Percentiles rank a stretch among this genome's conserved stretches.
These are phyloP conservation scores for Saccharum officinarum DNA, from an alignment of 176 grass and related monocot species.

Conservation along the genomic window DNA sequence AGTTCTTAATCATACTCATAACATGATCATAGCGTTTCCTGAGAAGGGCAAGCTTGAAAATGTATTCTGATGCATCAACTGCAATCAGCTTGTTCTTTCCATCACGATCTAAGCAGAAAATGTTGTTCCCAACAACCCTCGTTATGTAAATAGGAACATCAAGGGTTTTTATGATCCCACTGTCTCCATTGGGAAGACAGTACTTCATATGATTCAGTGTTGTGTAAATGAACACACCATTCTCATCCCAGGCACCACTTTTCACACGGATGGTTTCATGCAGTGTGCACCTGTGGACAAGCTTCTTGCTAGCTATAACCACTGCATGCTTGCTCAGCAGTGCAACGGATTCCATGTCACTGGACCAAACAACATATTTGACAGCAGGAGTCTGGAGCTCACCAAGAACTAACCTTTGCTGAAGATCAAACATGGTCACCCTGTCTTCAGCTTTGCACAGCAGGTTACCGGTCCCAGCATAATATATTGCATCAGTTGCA, in stretches of 20 bases:
- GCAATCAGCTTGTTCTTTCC: constrained; percentile 81
- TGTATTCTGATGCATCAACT: constrained; percentile 96
- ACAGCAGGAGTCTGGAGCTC: constrained; percentile 86
- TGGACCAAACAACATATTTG: constrained; percentile 92
- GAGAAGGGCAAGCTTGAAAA: constrained; percentile 92
- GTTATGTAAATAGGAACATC: constrained; percentile 97
- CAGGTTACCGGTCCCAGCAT: constrained; percentile 91
- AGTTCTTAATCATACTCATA: constrained; percentile 96
- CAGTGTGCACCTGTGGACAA: constrained; percentile 84
- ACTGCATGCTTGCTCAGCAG: constrained; percentile 93
- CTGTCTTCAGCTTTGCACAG: constrained; percentile 92
- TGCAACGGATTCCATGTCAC: constrained; percentile 95
- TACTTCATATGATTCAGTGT: constrained; percentile 99
- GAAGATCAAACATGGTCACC: constrained; percentile 92
- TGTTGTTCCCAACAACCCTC: constrained; percentile 72
- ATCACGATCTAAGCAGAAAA: constrained; percentile 90
- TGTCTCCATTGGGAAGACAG: constrained; percentile 96
- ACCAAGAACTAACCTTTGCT: constrained; percentile 87
- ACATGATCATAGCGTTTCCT: constrained; percentile 90
- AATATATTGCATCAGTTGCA: constrained; percentile 90
- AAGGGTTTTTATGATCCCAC: constrained; percentile 90
- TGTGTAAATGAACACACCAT: constrained; percentile 84
- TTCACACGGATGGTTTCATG: constrained; percentile 99
- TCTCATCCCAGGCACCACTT: constrained; percentile 99
- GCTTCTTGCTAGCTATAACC: constrained; percentile 86